Evolutionary conservation across 2,329 filamentous ascomycete genomes (phyloP).

Genomic region (Paraconiothyrium sp.): DNA sequence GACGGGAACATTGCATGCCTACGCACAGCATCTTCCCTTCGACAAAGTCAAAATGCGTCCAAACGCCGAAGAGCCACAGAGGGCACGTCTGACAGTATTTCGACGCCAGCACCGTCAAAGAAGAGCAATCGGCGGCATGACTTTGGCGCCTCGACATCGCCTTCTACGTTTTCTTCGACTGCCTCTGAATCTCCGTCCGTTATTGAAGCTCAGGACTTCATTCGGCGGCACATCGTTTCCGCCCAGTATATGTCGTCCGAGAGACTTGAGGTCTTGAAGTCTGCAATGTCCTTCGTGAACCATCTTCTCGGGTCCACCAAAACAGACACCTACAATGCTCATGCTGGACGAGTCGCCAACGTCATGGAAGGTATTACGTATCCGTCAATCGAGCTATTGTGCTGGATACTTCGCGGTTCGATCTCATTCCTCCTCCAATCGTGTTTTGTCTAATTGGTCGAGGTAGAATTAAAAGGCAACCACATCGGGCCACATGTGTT

Average conservation of each 20-base stretch:
- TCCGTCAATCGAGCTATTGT: conserved; percentile 26
- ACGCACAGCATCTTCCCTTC: conserved; percentile 21
- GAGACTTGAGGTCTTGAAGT: conserved; percentile 26
- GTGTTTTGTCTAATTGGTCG: neutral
- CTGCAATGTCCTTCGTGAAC: conserved; percentile 30
- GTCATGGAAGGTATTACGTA: conserved; percentile 22
- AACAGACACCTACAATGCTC: neutral
- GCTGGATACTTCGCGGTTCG: conserved; percentile 32
- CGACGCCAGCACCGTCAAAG: neutral
- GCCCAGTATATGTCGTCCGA: conserved; percentile 23
- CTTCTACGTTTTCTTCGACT: conserved; percentile 17
- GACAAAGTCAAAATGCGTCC: conserved; percentile 14
- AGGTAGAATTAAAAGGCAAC: conserved; percentile 26
- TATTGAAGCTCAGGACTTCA: conserved; percentile 29
- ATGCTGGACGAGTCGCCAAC: conserved; percentile 14
- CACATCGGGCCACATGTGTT: conserved; percentile 28
- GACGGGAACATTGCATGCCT: conserved; percentile 32
- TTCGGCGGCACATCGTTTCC: conserved; percentile 22
- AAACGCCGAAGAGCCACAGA: conserved; percentile 21
- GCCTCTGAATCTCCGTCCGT: conserved; percentile 26
- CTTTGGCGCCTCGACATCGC: conserved; percentile 18
- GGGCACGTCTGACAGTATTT: neutral
- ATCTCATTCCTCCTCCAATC: neutral
- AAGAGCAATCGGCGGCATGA: conserved; percentile 11
- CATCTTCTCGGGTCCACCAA: conserved; percentile 21